Conservation (phyloP, 2,329 filamentous ascomycete species). For the Botrytis deweyae region DNA sequence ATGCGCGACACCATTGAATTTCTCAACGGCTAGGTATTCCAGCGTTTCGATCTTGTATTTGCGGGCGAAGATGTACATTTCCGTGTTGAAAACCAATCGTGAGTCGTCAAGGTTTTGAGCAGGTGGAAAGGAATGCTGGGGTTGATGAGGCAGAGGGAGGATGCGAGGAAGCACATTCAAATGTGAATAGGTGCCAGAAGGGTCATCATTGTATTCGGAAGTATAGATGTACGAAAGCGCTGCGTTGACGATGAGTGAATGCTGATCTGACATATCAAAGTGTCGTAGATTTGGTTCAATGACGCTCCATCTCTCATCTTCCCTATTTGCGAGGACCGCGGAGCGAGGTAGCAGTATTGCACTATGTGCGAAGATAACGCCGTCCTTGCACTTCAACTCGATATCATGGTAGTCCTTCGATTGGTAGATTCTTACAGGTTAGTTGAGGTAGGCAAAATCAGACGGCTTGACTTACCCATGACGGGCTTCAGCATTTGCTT, state of each 20-base stretch:
- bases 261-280: background rate
- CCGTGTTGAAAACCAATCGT: background rate
- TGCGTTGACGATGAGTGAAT: background rate
- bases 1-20: background rate
- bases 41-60: background rate
- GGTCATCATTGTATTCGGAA: background rate
- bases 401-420: background rate
- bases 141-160: background rate
- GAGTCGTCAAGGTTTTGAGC: background rate
- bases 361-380: background rate
- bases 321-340: background rate
- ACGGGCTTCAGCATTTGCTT: background rate
- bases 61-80: background rate
- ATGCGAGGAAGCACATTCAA: background rate
- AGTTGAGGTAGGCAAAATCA: background rate
- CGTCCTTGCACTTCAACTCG: background rate
- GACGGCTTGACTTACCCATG: background rate
- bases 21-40: background rate
- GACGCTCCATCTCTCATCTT: background rate
- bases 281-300: background rate
- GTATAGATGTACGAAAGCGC: background rate
- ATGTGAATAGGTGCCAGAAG: background rate
- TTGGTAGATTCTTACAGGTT: background rate
- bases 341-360: background rate
- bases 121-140: background rate